Conservation (phyloP, 441 rosid genomes). For the Aleurites moluccanus region DNA sequence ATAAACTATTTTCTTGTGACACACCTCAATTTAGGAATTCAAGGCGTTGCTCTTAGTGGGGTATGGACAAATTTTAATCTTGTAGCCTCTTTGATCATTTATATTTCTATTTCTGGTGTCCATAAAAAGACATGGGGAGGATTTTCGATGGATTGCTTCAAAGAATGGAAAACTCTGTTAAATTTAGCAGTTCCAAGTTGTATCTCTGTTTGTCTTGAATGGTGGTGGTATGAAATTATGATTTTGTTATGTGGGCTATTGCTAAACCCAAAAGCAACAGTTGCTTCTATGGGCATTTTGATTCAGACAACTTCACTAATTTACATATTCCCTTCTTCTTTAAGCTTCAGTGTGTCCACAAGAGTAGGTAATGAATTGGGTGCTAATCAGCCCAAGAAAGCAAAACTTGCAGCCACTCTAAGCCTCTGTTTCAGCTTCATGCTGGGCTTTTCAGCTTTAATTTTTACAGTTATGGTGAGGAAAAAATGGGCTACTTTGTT, state of each 20-base stretch:
- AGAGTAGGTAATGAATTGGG: conserved; percentile 89
- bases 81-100: conserved; percentile 49
- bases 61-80: conserved; percentile 72
- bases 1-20: conserved; percentile 57
- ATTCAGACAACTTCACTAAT: conserved; percentile 85
- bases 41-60: conserved; percentile 75
- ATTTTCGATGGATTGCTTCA: conserved; percentile 49
- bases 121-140: conserved; percentile 56
- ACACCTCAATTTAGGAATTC: conserved; percentile 58
- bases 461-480: conserved; percentile 52
- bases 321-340: conserved; percentile 90
- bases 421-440: conserved; percentile 66
- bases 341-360: conserved; percentile 85
- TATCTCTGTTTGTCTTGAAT: conserved; percentile 88
- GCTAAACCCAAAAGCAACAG: conserved; percentile 60
- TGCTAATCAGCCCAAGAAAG: conserved; percentile 62
- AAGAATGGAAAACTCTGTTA: conserved; percentile 63
- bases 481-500: conserved; percentile 78
- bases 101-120: conserved; percentile 52
- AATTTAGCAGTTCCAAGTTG: conserved; percentile 80
- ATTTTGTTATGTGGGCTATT: conserved; percentile 75
- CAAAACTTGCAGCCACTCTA: conserved; percentile 62
- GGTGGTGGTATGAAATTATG: conserved; percentile 99
- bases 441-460: conserved; percentile 61
- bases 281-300: conserved; percentile 94